Base-by-base conservation (phyloP, 2,329 filamentous ascomycete genomes). In the Chrysosporium keratinophilum region DNA sequence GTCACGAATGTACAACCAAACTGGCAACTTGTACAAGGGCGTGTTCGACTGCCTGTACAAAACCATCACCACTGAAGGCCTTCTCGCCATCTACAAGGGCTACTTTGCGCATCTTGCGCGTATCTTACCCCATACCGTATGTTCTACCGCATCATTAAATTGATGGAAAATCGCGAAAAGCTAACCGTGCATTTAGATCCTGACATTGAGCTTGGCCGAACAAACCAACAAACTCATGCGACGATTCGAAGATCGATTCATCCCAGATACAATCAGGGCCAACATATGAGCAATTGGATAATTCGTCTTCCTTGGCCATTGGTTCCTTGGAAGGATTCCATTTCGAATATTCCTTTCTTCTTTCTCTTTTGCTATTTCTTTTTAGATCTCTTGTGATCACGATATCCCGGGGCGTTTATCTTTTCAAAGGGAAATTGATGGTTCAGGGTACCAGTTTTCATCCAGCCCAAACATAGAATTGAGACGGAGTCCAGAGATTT, bases 1-100 rank as follows among this genome's bases (percentile, higher is more conserved):
- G 93, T 93, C 88, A 58, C 85, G 93, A 58, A 84, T 98, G 77
- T 98, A 98, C 77, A 98, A 98, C 75, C 93, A 98, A 70, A 95
- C 90, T 58, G 93, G 93, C 50, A 95, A 96, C 67, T 78, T 98
- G n/a, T 98, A 98, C 76, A 84, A 80, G 61, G 87, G 90, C 55
- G 88, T 94, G 3, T 87, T 95, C 59, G 93, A 98, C 72, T 98
- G 93, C 68, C 72, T 97, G 56, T 81, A 80, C 67, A 90, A 95
- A 74, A 98, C 93, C 0, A 78, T 98, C 57, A 85, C 84, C 67
- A 95, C 88, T 0, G 93, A 98, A 69, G 93, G 93, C 19, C 64
- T 95, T 50, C 73, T 97, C 45, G 93, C 93, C 57, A 87, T 98
- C 55, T 98, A 98, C 77, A 98, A 98, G 76, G 93, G 93, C 56